Conservation (phyloP, 2,329 filamentous ascomycete species). For the Pseudohalonectria lignicola region DNA sequence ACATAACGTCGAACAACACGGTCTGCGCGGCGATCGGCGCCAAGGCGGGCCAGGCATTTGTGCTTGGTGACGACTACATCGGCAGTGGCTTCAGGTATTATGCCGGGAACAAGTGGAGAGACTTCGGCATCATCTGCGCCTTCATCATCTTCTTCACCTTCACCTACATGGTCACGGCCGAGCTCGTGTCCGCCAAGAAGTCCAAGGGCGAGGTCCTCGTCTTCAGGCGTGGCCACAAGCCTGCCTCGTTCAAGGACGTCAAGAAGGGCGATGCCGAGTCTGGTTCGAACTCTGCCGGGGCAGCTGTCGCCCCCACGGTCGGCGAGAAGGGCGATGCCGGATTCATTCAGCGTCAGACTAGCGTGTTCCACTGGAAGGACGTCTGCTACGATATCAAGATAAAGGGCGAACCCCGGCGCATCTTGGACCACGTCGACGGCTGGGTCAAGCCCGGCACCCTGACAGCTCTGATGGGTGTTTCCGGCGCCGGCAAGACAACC, state of each 20-base stretch:
- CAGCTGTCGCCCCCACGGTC: conserved; percentile 4
- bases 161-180: conserved; percentile 51
- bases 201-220: conserved; percentile 61
- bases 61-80: conserved; percentile 53
- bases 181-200: conserved; percentile 51
- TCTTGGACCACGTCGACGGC: conserved; percentile 71
- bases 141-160: conserved; percentile 55
- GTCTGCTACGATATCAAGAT: conserved; percentile 64
- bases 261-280: conserved; percentile 50
- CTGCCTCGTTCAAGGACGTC: conserved; percentile 44
- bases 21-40: conserved; percentile 41
- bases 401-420: conserved; percentile 57
- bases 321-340: conserved; percentile 12
- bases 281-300: conserved; percentile 12
- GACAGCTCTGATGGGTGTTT: conserved; percentile 65
- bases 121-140: conserved; percentile 55
- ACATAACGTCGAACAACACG: not conserved
- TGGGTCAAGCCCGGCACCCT: conserved; percentile 86
- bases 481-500: conserved; percentile 51
- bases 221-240: conserved; percentile 53
- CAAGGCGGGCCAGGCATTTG: conserved; percentile 36
- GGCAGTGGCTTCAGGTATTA: conserved; percentile 42
- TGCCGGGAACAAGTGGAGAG: conserved; percentile 51
- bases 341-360: conserved; percentile 30
- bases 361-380: conserved; percentile 69